Base-by-base conservation (phyloP, 2,329 filamentous ascomycete species). In the Dendryphion nanum region DNA sequence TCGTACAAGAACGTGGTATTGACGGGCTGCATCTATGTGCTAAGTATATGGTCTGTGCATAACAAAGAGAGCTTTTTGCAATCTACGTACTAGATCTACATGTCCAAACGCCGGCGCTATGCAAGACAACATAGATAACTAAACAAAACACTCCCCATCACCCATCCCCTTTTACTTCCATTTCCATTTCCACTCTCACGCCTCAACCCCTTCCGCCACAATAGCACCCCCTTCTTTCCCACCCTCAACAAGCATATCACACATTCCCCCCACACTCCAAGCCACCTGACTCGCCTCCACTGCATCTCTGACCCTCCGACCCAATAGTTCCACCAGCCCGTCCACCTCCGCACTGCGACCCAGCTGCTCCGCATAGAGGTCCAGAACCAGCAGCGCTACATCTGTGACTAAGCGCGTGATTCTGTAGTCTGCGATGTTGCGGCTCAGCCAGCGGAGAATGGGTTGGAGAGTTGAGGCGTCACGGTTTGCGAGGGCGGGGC, bases 281-380 rank as follows among this genome's bases (percentile, higher is more conserved):
- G 91, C 90, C 58, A 86, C 77, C 67, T 95, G 86, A 16, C 89
- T 87, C 56, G 85, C 82, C 65, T 94, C 88, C 8, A 90, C 85
- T 64, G 93, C 87, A 28, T 78, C 72, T 45, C 80, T 77, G 15
- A 97, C 91, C 26, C 83, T 75, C 31, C 76, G 71, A 59, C 85
- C 81, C 47, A 96, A 72, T 33, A 74, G 74, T 51, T 79, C 76
- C 55, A 97, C 82, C 33, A 83, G 75, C 34, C 75, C 74, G 44
- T 87, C 82, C 39, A 97, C 77, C 61, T 86, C 82, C 5, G 79
- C 75, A 23, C 85, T 89, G 34, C 82, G 81, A 2, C 81, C 86
- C 17, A 89, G 75, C 51, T 89, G 85, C 60, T 87, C 83, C 19
- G 85, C 82, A 64, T 97, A 98, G 24, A 97, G 72, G 57, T 98